A percentile compares a stretch with the other conserved stretches of the same genome.
phyloP scores from a whole-genome alignment of 192 early-diverging fungal species.

The Nowakowskiella sp. region DNA sequence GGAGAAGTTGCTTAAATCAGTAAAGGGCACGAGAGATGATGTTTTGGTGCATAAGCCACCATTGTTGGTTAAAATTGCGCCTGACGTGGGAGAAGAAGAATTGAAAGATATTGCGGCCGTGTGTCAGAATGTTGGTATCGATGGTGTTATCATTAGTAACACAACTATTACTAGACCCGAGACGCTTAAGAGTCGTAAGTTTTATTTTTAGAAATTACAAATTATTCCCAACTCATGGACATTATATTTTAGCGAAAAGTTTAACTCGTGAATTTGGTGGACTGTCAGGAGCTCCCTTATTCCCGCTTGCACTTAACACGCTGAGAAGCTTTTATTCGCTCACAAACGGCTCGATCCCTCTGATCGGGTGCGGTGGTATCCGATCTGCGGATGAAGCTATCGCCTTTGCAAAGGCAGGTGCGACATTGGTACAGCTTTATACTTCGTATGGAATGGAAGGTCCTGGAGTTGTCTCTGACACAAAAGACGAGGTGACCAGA shows the following conservation, averaged over 20 bases:
- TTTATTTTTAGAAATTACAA: background rate
- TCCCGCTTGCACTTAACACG: conserved; percentile 56
- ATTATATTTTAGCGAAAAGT: conserved; percentile 9
- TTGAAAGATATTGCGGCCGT: conserved; percentile 72
- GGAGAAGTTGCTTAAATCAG: conserved; percentile 58
- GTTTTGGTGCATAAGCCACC: conserved; percentile 50
- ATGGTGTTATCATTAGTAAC: conserved; percentile 85
- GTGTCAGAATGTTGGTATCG: conserved; percentile 58
- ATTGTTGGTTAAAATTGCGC: conserved; percentile 84
- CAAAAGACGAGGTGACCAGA: conserved; percentile 68
- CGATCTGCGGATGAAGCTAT: conserved; percentile 66
- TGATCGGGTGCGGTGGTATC: conserved; percentile 88
- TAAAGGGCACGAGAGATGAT: conserved; percentile 33
- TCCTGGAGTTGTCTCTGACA: conserved; percentile 64
- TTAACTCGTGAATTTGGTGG: conserved; percentile 63
- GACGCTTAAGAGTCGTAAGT: conserved; percentile 45
- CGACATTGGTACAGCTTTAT: conserved; percentile 74
- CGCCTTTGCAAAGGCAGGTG: conserved; percentile 74
- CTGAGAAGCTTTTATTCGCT: conserved; percentile 59
- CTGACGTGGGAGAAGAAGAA: conserved; percentile 68
- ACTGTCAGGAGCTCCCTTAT: conserved; percentile 70
- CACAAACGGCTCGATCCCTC: conserved; percentile 64
- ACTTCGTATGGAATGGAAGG: conserved; percentile 69
- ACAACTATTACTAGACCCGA: conserved; percentile 72
- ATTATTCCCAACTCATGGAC: conserved; percentile 1